These are phyloP conservation scores for Dalechampia spathulata DNA, from an alignment of 441 rosid genomes.

Conservation along the genomic window DNA sequence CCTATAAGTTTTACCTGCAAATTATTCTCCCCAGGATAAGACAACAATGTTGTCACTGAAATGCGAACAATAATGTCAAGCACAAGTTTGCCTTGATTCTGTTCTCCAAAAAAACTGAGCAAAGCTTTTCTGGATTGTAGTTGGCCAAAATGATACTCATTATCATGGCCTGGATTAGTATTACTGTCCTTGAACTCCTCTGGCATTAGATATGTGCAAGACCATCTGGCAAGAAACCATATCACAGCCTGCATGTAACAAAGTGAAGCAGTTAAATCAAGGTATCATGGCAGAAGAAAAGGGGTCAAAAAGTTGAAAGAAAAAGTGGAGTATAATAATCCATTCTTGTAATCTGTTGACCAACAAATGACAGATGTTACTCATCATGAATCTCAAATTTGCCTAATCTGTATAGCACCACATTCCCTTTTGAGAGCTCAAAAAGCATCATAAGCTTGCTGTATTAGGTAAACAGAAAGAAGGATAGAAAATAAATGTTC, in stretches of 20 bases:
- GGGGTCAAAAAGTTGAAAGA: background rate
- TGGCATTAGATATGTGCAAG: conserved; percentile 71
- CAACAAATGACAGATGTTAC: background rate
- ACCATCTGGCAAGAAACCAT: conserved; percentile 99
- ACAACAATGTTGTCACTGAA: conserved; percentile 64
- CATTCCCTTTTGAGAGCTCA: background rate
- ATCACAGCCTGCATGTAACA: conserved; percentile 63
- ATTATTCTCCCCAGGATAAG: conserved; percentile 93
- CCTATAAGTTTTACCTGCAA: conserved; percentile 61
- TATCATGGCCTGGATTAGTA: conserved; percentile 37
- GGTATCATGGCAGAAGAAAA: conserved; percentile 10
- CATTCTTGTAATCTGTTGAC: background rate
- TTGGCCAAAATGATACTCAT: conserved; percentile 38
- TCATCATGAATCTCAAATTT: too few relatives aligned
- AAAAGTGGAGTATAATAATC: background rate
- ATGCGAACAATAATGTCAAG: conserved; percentile 79
- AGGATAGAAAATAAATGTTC: background rate
- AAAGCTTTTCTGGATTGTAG: conserved; percentile 50
- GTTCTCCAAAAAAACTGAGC: conserved; percentile 67
- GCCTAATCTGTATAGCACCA: background rate
- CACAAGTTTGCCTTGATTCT: conserved; percentile 70
- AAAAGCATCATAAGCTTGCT: too few relatives aligned
- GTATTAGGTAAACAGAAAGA: background rate
- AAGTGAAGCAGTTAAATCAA: conserved; percentile 16
- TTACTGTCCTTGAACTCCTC: conserved; percentile 43